phyloP scores from a whole-genome alignment of 192 early-diverging fungal species.

The Coemansia sp. region DNA sequence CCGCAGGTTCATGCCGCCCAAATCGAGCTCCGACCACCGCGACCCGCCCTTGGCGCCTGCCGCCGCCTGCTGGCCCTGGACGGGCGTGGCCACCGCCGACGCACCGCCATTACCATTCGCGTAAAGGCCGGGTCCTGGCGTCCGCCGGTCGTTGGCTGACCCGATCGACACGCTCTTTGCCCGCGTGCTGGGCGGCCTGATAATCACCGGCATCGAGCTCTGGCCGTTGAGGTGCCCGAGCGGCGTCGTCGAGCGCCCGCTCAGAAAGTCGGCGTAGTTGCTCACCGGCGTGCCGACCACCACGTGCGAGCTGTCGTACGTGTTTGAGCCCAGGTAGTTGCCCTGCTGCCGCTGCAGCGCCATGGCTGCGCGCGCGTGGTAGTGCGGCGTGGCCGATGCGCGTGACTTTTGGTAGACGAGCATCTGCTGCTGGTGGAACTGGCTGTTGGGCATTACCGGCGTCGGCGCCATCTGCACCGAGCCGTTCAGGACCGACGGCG shows the following conservation, averaged over 20 bases:
- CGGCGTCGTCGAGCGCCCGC: constrained; percentile 47
- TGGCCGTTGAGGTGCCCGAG: constrained; percentile 39
- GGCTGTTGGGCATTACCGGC: constrained; percentile 49
- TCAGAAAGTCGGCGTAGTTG: constrained; percentile 49
- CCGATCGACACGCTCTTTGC: constrained; percentile 44
- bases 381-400: constrained; percentile 75
- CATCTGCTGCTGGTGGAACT: constrained; percentile 73
- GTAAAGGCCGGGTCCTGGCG: constrained; percentile 20
- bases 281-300: constrained; percentile 38
- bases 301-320: constrained; percentile 28
- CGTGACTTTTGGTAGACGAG: constrained; percentile 69
- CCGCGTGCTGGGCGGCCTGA: constrained; percentile 44
- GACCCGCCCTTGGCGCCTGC: constrained; percentile 12
- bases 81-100: constrained; percentile 9
- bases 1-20: constrained; percentile 93
- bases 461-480: constrained; percentile 52
- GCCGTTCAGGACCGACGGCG: constrained; percentile 44
- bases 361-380: constrained; percentile 86
- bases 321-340: constrained; percentile 26
- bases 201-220: constrained; percentile 38
- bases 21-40: constrained; percentile 83
- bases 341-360: constrained; percentile 65
- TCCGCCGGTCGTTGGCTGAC: constrained; percentile 41
- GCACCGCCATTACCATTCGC: constrained; percentile 14
- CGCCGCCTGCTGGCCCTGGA: constrained; percentile 18